phyloP scores from a whole-genome alignment of 176 grass and related monocot genomes.

The Carex parvula region DNA sequence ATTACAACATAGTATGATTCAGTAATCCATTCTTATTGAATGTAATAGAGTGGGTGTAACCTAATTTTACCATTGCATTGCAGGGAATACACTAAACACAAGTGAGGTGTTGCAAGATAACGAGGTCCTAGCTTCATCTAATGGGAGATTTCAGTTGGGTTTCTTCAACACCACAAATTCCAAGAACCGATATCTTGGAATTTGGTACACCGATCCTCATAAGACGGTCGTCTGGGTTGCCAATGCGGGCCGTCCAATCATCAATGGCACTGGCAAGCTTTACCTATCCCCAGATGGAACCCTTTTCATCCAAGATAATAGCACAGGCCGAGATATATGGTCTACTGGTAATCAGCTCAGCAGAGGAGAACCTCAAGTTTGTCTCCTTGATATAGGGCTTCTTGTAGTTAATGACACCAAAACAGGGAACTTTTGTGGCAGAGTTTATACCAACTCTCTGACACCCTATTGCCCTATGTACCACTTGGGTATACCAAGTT shows the following conservation, averaged over 20 bases:
- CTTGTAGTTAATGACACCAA: conserved; percentile 11
- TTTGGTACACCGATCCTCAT: neutral
- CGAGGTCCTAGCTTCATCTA: neutral
- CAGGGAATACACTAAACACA: neutral
- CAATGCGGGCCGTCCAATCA: neutral
- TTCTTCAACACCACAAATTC: conserved; percentile 10
- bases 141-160: conserved; percentile 7
- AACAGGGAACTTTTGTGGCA: neutral
- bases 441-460: conserved; percentile 2
- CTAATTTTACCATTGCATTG: neutral
- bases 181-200: neutral
- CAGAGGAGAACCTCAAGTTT: neutral
- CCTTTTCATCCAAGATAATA: neutral
- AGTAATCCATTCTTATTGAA: neutral
- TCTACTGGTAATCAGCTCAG: neutral
- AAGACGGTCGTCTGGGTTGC: conserved; percentile 9
- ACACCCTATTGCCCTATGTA: neutral
- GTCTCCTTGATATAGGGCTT: conserved; percentile 5
- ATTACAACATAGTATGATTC: neutral
- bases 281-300: neutral
- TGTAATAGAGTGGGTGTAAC: neutral
- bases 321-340: neutral
- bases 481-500: neutral
- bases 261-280: neutral
- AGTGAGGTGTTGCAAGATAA: neutral